Base-by-base conservation (phyloP, 208 protist genomes). In the Crithidia expoeki region DNA sequence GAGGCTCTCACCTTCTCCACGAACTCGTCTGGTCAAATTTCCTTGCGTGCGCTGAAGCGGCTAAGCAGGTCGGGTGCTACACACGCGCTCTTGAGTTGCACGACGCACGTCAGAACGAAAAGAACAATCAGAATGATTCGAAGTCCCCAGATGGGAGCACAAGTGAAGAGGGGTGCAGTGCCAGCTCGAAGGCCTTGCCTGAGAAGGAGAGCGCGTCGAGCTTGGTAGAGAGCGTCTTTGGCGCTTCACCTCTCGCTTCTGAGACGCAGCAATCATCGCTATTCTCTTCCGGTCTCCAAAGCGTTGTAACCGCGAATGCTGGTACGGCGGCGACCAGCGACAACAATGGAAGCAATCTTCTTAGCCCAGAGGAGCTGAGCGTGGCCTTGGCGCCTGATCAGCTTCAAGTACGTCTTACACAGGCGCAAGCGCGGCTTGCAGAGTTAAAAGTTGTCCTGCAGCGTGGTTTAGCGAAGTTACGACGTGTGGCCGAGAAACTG, bases 1-100 rank as follows among this genome's bases (percentile, higher is more conserved):
- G 84, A 12, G 73, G 72, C 17, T 75, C 79, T 19, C 88, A 94
- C 70, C 59, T 84, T 10, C 63, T 89, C n/a, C 80, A 90, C 51
- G 80, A 91, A 49, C 52, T 70, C 17, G 60, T 94, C 28, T 77
- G 81, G 72, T 38, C 83, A 3, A 69, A 65, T 19, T 85, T 91
- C 52, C 9, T 74, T 0, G 72, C 74, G 4, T 53, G 78, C 16
- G 70, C 83, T 17, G 65, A 68, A 6, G 85, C 88, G 19, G 74
- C 85, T 32, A 69, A 70, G 76, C 67, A 63, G 36, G 56, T 76
- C n/a, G 56, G 63, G 30, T 46, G 53, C 28, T 65, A 61, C 16
- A 47, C 40, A 27, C 25, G 16, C 28, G 71, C 71, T 11, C 47
- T 76, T 23, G 27, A 40, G 44, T 46, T 71, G 63, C 21, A 23